Conservation (phyloP, 2,329 filamentous ascomycete genomes). For the Xylariaceae sp. region DNA sequence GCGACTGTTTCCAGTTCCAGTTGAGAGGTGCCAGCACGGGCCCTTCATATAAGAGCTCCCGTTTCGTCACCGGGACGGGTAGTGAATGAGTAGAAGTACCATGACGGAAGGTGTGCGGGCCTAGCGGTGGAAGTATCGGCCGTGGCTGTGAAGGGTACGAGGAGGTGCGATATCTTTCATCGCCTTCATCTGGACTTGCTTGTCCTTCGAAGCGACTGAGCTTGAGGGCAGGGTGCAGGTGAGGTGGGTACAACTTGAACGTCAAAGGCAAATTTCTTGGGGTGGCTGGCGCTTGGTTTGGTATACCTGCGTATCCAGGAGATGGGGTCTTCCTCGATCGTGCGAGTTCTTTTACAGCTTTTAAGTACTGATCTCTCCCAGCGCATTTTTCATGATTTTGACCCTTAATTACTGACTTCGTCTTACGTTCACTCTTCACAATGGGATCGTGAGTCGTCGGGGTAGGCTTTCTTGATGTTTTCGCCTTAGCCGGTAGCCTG, state of each 20-base stretch:
- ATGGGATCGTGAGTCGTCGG: conserved; percentile 40
- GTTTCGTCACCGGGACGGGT: conserved; percentile 2
- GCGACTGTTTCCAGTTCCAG: conserved; percentile 30
- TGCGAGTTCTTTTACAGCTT: conserved; percentile 34
- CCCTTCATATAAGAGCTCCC: conserved; percentile 6
- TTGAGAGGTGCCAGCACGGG: conserved; percentile 36
- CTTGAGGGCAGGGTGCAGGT: not conserved
- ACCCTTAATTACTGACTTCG: conserved; percentile 12
- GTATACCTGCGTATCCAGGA: conserved; percentile 22
- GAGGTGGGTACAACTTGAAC: not conserved
- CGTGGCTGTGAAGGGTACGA: conserved; percentile 12
- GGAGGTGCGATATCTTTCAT: conserved; percentile 39
- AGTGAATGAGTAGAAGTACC: conserved; percentile 2
- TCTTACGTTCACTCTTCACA: not conserved
- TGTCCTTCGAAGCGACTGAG: conserved; percentile 22
- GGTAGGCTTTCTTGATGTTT: conserved; percentile 49
- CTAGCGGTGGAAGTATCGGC: conserved; percentile 5
- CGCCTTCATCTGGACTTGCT: conserved; percentile 54
- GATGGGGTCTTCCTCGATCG: conserved; percentile 33
- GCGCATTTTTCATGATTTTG: conserved; percentile 22
- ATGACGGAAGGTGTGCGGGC: not conserved
- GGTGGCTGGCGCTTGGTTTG: conserved; percentile 16
- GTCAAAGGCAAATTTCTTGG: not conserved
- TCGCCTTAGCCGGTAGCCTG: conserved; percentile 27
- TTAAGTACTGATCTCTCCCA: conserved; percentile 33